Conservation (phyloP, 106 monocot genomes). For the Dendrobium catenatum region DNA sequence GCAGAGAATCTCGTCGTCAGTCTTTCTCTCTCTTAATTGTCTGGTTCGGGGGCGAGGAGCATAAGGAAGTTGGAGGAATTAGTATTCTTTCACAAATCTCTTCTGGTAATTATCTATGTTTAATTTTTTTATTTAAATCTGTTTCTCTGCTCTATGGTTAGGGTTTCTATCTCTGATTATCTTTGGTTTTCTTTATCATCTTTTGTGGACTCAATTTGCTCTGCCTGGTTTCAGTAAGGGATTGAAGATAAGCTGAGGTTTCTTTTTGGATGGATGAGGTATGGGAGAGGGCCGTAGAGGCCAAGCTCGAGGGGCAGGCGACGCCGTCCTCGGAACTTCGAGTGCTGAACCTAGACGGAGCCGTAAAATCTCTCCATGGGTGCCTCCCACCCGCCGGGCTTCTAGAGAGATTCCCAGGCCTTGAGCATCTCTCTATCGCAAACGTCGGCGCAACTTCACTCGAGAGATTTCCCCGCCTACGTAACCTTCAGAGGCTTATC, state of each 20-base stretch:
- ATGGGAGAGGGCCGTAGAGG: conserved; percentile 93
- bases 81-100: too few species aligned
- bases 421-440: conserved; percentile 92
- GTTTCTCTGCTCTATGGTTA: too few species aligned
- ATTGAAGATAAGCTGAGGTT: not conserved
- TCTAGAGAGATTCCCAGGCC: conserved; percentile 56
- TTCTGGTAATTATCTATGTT: too few species aligned
- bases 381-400: conserved; percentile 64
- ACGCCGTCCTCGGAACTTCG: conserved; percentile 34
- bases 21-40: too few species aligned
- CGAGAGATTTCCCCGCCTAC: conserved; percentile 70
- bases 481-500: conserved; percentile 63
- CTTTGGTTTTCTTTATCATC: too few species aligned
- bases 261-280: conserved; percentile 54
- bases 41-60: too few species aligned
- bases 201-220: too few species aligned
- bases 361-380: conserved; percentile 81
- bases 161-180: too few species aligned
- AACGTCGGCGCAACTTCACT: conserved; percentile 79
- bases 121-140: too few species aligned
- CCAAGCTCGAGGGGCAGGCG: conserved; percentile 48
- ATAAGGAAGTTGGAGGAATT: too few species aligned
- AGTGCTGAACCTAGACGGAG: conserved; percentile 74
- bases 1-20: not conserved
- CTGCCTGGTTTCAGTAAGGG: too few species aligned